Evolutionary conservation across 169 alveolate species (phyloP), one percentile per base, ranked within the genome.

Genomic region (Cryptosporidium baileyi): DNA sequence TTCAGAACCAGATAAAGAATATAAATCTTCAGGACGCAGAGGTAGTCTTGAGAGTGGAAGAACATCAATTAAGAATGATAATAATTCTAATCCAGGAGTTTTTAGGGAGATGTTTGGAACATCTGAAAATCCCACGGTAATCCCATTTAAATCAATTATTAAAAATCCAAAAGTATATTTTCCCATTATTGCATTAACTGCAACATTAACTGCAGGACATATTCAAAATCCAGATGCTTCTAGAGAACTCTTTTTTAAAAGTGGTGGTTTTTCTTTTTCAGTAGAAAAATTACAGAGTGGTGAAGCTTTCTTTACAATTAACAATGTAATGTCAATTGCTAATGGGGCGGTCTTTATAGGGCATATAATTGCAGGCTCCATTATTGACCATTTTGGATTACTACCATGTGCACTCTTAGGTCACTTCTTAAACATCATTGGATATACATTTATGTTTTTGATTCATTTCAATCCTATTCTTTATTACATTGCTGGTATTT

Each of bases 31-130:
- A 8, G 61, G 34, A 8, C 61, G 60, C 3, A 63, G 80, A 40
- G 59, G 17, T 11, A 65, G 63, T 34, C 81, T 65, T 41, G 81
- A 65, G 17, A 65, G 81, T 65, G 85, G 67, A 34, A 41, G 57
- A 13, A 0, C 28, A 1, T 47, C 81, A 3, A 22, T 19, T 5
- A 57, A 38, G 40, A 19, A 4, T 5, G 60, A 26, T 34, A 51
- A 65, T 32, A n/a, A n/a, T n/a, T 40, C 65, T 6, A 36, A 38
- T 17, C 57, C 67, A 11, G 67, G 85, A 17, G 52, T 74, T 0
- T 74, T 38, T 40, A 57, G 41, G 30, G 85, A 74, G n/a, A 51
- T 74, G 65, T 74, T 74, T n/a, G 85, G 85, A 13, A 74, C 85
- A 30, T 38, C 9, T 15, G 85, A 74, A 1, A 74, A 74, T 74